Evolutionary conservation across 192 early-diverging fungal species (phyloP), one percentile per base, ranked within the genome.

Genomic region (Chytriomyces hyalinus): DNA sequence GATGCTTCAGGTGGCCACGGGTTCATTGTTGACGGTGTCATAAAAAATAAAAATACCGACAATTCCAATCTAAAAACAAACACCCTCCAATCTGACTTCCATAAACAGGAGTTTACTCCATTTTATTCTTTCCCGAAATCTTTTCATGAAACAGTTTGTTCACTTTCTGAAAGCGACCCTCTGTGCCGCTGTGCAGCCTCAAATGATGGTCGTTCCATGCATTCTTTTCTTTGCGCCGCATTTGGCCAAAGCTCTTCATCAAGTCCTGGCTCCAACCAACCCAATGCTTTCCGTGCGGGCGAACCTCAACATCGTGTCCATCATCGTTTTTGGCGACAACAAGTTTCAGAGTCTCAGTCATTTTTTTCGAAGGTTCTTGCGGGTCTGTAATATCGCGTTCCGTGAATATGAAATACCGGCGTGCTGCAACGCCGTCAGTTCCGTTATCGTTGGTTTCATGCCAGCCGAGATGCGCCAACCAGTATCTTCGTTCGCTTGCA

Each of bases 351-450:
- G 53, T 60, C 70, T 72, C 70, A 10, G 70, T 60, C 8, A 26
- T 5, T 8, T 11, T 53, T 13, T 60, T 51, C 15, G 60, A 63
- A 20, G n/a, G 24, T 24, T 60, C 70, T 11, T 43, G 13, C 3
- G 50, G 50, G 24, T 72, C 70, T 20, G 70, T 57, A 10, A 60
- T 53, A 60, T 60, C 53, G 49, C 70, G 49, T 36, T 72, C 70
- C 15, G 70, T 72, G 53, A 72, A 72, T 22, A 60, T n/a, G 36
- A 73, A 72, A 53, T 72, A 72, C 22, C 70, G 49, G 50, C 15
- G 50, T 3, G 70, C 45, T 9, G 59, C 53, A 53, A 72, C 15
- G 48, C 53, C 20, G 5, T 5, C 53, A n/a, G 53, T 20, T 13
- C 53, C 15, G 15, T 57, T 57, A 57, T 13, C 13, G 53, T 13